Conservation (phyloP, 768 basidiomycete genomes). For the Russula sp. region DNA sequence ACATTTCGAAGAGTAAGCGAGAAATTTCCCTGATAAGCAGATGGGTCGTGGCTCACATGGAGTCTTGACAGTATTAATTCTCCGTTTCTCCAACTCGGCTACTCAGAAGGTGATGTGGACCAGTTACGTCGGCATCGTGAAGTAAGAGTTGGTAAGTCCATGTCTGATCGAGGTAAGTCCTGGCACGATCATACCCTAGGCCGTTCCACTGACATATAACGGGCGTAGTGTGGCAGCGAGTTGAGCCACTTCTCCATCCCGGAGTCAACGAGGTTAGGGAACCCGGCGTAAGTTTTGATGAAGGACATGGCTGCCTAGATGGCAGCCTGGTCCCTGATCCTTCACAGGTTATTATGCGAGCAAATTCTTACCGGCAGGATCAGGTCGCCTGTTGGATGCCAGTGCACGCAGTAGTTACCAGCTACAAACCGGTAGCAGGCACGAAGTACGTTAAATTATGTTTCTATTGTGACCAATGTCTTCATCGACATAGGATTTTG, state of each 20-base stretch:
- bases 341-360: neutral
- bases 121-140: slow-evolving; percentile 16
- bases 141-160: slow-evolving; percentile 18
- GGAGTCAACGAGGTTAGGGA: too few species aligned
- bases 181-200: too few species aligned
- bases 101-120: slow-evolving; percentile 13
- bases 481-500: too few species aligned
- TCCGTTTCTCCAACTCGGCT: slow-evolving; percentile 3
- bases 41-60: neutral
- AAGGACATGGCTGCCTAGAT: too few species aligned
- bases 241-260: slow-evolving; percentile 13
- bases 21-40: neutral
- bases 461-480: too few species aligned
- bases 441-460: too few species aligned
- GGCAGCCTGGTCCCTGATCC: neutral
- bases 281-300: too few species aligned
- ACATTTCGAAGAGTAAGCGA: slow-evolving; percentile 22
- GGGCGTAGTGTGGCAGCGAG: slow-evolving; percentile 15
- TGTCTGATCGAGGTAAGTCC: slow-evolving; percentile 22
- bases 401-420: too few species aligned
- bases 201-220: neutral
- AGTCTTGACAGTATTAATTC: slow-evolving; percentile 14
- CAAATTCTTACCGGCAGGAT: too few species aligned
- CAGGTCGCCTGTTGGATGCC: too few species aligned
- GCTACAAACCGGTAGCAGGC: too few species aligned